Conservation (phyloP, 1,284 basidiomycete species). For the Filobasidium uniguttulatum region DNA sequence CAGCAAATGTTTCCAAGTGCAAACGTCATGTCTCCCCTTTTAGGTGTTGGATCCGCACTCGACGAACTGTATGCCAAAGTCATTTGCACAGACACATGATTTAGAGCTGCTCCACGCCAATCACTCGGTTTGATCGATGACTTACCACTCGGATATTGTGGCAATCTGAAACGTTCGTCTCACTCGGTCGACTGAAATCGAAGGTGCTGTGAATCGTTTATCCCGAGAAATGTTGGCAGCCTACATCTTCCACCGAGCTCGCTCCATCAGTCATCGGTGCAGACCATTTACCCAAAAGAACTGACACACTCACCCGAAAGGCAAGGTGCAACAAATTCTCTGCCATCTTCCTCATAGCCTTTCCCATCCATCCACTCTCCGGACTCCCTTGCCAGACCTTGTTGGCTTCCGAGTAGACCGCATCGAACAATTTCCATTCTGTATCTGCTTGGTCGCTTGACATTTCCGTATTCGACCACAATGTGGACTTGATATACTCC, state of each 20-base stretch:
- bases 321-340: conserved; percentile 14
- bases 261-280: background rate
- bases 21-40: conserved; percentile 13
- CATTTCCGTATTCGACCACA: conserved; percentile 2
- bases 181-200: conserved; percentile 9
- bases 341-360: conserved; percentile 13
- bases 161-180: conserved; percentile 9
- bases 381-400: conserved; percentile 5
- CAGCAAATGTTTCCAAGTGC: conserved; percentile 14
- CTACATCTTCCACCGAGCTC: background rate
- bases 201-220: conserved; percentile 6
- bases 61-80: background rate
- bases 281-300: background rate
- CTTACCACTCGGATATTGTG: conserved; percentile 9
- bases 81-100: too few species aligned
- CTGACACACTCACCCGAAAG: conserved; percentile 7
- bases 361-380: conserved; percentile 8
- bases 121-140: too few species aligned
- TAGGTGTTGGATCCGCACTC: conserved; percentile 5
- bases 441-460: conserved; percentile 9
- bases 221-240: conserved; percentile 12
- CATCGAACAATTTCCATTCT: conserved; percentile 14
- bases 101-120: background rate
- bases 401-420: conserved; percentile 11
- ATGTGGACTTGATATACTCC: conserved; percentile 3